Evolutionary conservation across 768 basidiomycete genomes (phyloP).

Genomic region (Galerina sulciceps): DNA sequence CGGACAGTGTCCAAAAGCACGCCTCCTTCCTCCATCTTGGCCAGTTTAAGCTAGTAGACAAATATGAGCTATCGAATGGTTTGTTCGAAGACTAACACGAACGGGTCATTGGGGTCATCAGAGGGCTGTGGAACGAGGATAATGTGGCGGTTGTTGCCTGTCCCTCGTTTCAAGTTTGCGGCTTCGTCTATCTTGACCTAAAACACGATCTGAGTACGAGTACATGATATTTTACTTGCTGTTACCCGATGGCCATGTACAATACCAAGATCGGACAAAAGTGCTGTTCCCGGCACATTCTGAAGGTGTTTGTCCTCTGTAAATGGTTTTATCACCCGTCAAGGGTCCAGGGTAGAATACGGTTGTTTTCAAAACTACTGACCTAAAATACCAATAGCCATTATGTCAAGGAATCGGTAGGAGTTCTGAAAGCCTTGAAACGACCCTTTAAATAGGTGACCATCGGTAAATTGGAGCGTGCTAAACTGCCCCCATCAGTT

Average conservation of each 20-base stretch:
- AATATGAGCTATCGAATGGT: no score
- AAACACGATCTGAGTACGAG: not conserved
- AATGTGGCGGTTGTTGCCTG: slow-evolving; percentile 39
- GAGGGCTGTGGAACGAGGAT: slow-evolving; percentile 48
- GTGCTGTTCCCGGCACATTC: slow-evolving; percentile 43
- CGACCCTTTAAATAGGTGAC: no score
- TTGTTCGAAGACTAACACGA: slow-evolving; percentile 11
- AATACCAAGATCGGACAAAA: slow-evolving; percentile 42
- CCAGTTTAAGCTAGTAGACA: slow-evolving; percentile 41
- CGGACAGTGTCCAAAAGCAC: slow-evolving; percentile 48
- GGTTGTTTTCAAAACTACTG: slow-evolving; percentile 2
- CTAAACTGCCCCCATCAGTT: no score
- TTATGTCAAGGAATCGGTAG: slow-evolving; percentile 3
- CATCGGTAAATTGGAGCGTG: no score
- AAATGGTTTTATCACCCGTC: not conserved
- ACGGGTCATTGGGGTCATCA: slow-evolving; percentile 47
- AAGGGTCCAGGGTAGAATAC: not conserved
- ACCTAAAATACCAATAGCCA: slow-evolving; percentile 44
- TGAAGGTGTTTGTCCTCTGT: slow-evolving; percentile 41
- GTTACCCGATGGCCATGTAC: slow-evolving; percentile 37
- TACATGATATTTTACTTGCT: not conserved
- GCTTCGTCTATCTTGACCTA: slow-evolving; percentile 38
- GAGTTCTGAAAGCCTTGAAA: no score
- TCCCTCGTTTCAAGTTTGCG: slow-evolving; percentile 37
- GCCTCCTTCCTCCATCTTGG: slow-evolving; percentile 49